Conservation (phyloP, 306 rosid species). For the Sophora flavescens region DNA sequence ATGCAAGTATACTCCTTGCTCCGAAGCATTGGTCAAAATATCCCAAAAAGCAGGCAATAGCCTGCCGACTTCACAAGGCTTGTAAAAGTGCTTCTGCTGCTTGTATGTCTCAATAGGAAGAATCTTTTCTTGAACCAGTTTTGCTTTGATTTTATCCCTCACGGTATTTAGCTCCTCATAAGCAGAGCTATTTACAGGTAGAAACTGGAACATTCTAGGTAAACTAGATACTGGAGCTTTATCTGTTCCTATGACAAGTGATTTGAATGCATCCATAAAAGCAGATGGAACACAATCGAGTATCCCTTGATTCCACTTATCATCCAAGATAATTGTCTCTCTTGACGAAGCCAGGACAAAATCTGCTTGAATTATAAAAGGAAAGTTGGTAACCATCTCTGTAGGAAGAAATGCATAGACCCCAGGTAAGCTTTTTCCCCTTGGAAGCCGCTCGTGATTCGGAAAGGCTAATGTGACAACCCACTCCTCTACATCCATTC, state of each 20-base stretch:
- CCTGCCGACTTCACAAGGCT: slow-evolving; percentile 64
- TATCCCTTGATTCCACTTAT: slow-evolving; percentile 74
- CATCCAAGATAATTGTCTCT: slow-evolving; percentile 61
- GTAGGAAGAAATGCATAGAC: slow-evolving; percentile 77
- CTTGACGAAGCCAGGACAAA: slow-evolving; percentile 71
- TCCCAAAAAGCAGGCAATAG: slow-evolving; percentile 61
- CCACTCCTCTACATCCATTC: slow-evolving; percentile 68
- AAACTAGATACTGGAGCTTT: slow-evolving; percentile 53
- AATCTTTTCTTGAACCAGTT: slow-evolving; percentile 51
- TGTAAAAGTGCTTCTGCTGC: slow-evolving; percentile 62
- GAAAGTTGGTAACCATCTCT: slow-evolving; percentile 67
- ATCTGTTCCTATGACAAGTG: slow-evolving; percentile 43
- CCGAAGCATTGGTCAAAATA: slow-evolving; percentile 51
- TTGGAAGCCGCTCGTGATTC: slow-evolving; percentile 49
- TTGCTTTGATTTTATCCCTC: slow-evolving; percentile 53
- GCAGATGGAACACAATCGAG: slow-evolving; percentile 60
- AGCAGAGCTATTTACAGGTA: slow-evolving; percentile 53
- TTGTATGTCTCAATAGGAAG: slow-evolving; percentile 59
- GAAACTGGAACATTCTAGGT: slow-evolving; percentile 54
- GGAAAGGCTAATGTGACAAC: slow-evolving; percentile 73
- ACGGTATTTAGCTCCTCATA: slow-evolving; percentile 52
- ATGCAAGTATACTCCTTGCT: slow-evolving; percentile 50
- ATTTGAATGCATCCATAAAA: slow-evolving; percentile 58
- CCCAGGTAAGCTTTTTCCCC: slow-evolving; percentile 58
- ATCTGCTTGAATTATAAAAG: slow-evolving; percentile 77